Percentiles rank a stretch among this genome's conserved stretches.
phyloP scores from a whole-genome alignment of 1,284 basidiomycete genomes.

The Naganishia sp. region DNA sequence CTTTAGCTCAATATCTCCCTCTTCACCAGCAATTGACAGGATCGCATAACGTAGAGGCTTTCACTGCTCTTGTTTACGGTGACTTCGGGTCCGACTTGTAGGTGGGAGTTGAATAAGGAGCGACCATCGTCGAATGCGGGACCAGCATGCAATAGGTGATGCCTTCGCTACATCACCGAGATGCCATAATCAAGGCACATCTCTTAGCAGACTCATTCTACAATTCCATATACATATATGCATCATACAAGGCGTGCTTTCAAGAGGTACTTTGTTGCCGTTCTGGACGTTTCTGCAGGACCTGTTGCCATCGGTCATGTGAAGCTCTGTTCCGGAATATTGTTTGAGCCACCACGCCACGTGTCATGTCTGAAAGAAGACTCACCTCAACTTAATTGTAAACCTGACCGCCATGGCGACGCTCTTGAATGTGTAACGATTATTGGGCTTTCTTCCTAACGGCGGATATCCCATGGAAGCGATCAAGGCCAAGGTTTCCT shows the following conservation, averaged over 20 bases:
- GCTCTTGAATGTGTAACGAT: conserved; percentile 23
- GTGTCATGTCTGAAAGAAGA: not conserved
- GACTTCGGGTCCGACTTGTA: conserved; percentile 40
- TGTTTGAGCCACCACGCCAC: no score
- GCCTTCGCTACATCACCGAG: no score
- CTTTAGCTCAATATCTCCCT: not conserved
- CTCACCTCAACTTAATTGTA: conserved; percentile 30
- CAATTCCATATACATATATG: no score
- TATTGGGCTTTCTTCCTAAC: not conserved
- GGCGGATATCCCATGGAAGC: conserved; percentile 71
- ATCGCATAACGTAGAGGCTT: conserved; percentile 48
- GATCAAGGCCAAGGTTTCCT: conserved; percentile 73
- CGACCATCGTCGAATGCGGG: no score
- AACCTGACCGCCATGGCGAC: conserved; percentile 30
- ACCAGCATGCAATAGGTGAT: no score
- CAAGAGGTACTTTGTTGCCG: not conserved
- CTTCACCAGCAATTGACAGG: conserved; percentile 37
- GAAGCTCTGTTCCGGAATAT: not conserved
- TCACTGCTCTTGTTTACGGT: conserved; percentile 52
- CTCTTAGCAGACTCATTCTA: no score
- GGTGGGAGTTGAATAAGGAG: not conserved
- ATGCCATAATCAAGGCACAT: no score
- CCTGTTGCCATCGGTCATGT: conserved; percentile 14
- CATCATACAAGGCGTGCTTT: not conserved
- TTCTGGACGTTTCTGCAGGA: conserved; percentile 20